phyloP scores from a whole-genome alignment of 257 asterid species.

The Datura wrightii region DNA sequence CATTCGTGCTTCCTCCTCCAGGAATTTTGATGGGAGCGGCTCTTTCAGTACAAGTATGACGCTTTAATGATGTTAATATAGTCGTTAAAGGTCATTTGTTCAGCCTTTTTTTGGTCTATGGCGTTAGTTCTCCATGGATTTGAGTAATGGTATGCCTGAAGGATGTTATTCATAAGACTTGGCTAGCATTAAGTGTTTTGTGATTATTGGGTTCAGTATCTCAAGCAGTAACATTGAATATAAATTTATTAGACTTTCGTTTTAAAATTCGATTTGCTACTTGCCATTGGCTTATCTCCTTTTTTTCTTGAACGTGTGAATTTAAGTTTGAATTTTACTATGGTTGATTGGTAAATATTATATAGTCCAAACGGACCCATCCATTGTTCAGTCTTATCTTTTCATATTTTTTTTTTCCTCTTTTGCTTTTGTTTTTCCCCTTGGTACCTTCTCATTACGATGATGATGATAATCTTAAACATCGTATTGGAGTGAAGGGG shows the following conservation, averaged over 20 bases:
- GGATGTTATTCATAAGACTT: background rate
- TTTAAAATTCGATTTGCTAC: background rate
- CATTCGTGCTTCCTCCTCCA: background rate
- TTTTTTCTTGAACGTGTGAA: background rate
- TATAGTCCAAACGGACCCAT: background rate
- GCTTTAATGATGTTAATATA: background rate
- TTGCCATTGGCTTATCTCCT: background rate
- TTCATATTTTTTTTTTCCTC: background rate
- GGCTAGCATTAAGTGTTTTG: background rate
- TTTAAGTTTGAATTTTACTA: background rate
- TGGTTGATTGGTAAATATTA: background rate
- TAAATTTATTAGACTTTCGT: background rate
- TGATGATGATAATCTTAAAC: background rate
- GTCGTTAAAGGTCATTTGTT: background rate
- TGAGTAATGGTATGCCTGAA: background rate
- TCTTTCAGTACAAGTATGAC: background rate
- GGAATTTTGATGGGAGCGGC: conserved; percentile 2
- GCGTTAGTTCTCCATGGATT: background rate
- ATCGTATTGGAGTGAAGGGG: background rate
- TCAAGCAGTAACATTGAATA: background rate
- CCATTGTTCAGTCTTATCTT: background rate
- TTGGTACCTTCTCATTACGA: background rate
- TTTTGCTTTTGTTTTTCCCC: background rate
- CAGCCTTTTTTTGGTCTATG: conserved; percentile 13
- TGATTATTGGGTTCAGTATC: conserved; percentile 21